These are phyloP conservation scores for Bothriochloa decipiens DNA, from an alignment of 176 grass and related monocot genomes.

Conservation along the genomic window DNA sequence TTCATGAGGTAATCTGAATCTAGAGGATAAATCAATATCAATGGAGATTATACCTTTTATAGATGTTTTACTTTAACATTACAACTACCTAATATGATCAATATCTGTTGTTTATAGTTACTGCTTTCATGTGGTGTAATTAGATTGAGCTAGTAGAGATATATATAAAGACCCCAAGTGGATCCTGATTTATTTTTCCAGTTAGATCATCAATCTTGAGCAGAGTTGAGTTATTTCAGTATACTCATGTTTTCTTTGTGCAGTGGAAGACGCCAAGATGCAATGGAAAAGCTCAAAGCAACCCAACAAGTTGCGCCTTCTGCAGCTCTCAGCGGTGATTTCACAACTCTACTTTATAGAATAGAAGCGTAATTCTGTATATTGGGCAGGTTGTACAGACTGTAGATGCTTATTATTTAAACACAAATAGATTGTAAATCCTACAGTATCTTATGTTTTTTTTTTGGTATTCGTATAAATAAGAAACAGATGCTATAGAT, in stretches of 20 bases:
- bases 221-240: slow-evolving; percentile 27
- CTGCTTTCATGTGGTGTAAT: slow-evolving; percentile 6
- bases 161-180: neutral
- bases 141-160: neutral
- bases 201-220: neutral
- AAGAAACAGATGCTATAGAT: slow-evolving; percentile 17
- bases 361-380: slow-evolving; percentile 18
- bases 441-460: neutral
- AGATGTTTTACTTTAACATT: neutral
- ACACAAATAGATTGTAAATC: neutral
- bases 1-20: slow-evolving; percentile 14
- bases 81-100: neutral
- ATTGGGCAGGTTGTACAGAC: neutral
- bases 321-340: slow-evolving; percentile 67
- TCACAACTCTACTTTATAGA: slow-evolving; percentile 6
- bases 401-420: neutral
- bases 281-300: slow-evolving; percentile 79
- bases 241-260: slow-evolving; percentile 30
- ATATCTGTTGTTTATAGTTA: neutral
- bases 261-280: slow-evolving; percentile 68
- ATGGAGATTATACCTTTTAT: neutral
- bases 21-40: neutral
- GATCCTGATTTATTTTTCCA: neutral
- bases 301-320: slow-evolving; percentile 58
- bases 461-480: neutral